These are phyloP conservation scores for Lachnellula cervina DNA, from an alignment of 2,329 filamentous ascomycete species.

Conservation along the genomic window DNA sequence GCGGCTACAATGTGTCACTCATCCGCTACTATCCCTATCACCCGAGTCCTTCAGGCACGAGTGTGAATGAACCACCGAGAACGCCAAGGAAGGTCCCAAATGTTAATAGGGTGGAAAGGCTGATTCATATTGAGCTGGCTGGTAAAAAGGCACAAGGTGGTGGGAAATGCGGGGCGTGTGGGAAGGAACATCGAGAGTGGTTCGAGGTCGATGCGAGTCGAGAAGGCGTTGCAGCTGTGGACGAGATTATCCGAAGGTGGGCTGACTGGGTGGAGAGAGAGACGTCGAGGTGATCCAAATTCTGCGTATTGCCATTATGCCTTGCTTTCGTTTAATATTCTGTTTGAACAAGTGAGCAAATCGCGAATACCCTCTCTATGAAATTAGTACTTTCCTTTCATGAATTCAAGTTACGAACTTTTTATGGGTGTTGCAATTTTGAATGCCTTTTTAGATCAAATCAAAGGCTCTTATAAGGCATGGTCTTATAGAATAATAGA, in stretches of 20 bases:
- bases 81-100: slow-evolving; percentile 71
- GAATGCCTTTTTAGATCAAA: too few species aligned
- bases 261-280: slow-evolving; percentile 57
- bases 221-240: slow-evolving; percentile 62
- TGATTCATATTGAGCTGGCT: slow-evolving; percentile 86
- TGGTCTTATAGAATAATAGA: too few species aligned
- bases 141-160: slow-evolving; percentile 49
- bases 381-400: too few species aligned
- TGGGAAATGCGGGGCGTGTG: slow-evolving; percentile 69
- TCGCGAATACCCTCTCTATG: too few species aligned
- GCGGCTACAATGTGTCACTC: slow-evolving; percentile 80
- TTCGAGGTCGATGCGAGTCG: slow-evolving; percentile 79
- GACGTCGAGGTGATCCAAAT: slow-evolving; percentile 17
- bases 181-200: slow-evolving; percentile 87
- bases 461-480: too few species aligned
- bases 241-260: slow-evolving; percentile 78
- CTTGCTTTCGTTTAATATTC: too few species aligned
- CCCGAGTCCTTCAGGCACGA: slow-evolving; percentile 16
- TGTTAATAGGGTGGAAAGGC: slow-evolving; percentile 78
- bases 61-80: slow-evolving; percentile 25
- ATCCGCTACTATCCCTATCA: slow-evolving; percentile 88
- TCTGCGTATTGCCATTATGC: too few species aligned
- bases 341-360: too few species aligned
- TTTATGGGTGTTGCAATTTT: too few species aligned
- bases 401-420: too few species aligned